A percentile compares a stretch with the other conserved stretches of the same genome.
Conservation (phyloP, 768 basidiomycete species). For the Udeniomyces megalosporus region DNA sequence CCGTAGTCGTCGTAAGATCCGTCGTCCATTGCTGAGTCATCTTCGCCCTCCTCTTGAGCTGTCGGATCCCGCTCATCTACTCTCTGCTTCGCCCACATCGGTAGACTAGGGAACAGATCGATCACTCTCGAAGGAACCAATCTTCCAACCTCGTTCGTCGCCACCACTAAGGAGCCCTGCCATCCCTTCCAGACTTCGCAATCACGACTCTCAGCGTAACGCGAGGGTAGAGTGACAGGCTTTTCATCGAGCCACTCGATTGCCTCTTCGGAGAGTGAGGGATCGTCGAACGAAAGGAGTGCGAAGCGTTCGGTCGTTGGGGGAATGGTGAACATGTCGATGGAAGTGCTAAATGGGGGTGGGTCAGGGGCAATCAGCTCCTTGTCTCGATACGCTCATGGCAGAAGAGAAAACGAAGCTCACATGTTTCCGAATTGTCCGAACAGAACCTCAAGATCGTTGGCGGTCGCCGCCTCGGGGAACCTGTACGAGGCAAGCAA, state of each 20-base stretch:
- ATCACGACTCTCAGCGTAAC: slow-evolving; percentile 22
- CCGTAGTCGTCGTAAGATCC: slow-evolving; percentile 3
- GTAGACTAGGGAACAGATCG: background rate
- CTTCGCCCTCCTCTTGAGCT: background rate
- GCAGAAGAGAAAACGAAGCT: slow-evolving; percentile 13
- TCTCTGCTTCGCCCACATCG: background rate
- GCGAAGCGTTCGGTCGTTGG: slow-evolving; percentile 25
- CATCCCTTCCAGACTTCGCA: slow-evolving; percentile 25
- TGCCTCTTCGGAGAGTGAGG: slow-evolving; percentile 18
- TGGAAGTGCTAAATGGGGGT: slow-evolving; percentile 20
- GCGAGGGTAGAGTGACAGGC: slow-evolving; percentile 21
- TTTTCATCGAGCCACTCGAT: slow-evolving; percentile 23
- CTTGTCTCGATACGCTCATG: too few species aligned
- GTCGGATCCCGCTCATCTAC: background rate
- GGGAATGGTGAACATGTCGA: slow-evolving; percentile 28
- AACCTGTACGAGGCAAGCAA: slow-evolving; percentile 18
- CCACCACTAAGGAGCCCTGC: slow-evolving; percentile 23
- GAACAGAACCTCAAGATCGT: slow-evolving; percentile 27
- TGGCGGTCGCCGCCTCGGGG: slow-evolving; percentile 22
- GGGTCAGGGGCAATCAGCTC: background rate
- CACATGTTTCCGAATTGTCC: slow-evolving; percentile 27
- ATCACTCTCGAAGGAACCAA: slow-evolving; percentile 21
- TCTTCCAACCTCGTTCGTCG: slow-evolving; percentile 19
- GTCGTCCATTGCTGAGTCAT: background rate
- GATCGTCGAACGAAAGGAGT: slow-evolving; percentile 21